phyloP scores from a whole-genome alignment of 2,329 filamentous ascomycete genomes.

The Claviceps monticola region DNA sequence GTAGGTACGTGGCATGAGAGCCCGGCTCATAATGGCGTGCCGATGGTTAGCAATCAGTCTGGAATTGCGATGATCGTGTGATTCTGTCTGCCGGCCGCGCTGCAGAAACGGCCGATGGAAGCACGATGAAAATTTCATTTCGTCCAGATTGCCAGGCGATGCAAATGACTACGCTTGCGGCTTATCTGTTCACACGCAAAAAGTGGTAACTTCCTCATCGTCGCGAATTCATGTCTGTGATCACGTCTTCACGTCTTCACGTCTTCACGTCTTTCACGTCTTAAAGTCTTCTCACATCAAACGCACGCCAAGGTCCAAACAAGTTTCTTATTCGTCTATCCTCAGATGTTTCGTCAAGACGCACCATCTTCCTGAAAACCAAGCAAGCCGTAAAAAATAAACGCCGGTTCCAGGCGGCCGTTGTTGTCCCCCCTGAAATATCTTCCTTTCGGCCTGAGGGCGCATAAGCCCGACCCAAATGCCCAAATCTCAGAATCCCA shows the following conservation, averaged over 20 bases:
- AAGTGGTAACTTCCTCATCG: neutral
- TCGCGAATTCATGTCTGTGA: neutral
- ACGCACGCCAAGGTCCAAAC: conserved; percentile 17
- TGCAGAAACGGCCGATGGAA: too few relatives aligned
- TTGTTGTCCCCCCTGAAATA: conserved; percentile 23
- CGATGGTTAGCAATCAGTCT: too few relatives aligned
- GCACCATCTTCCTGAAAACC: conserved; percentile 28
- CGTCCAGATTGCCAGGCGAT: neutral
- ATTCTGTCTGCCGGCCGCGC: too few relatives aligned
- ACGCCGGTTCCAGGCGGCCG: conserved; percentile 32
- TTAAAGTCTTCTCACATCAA: neutral
- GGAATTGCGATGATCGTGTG: too few relatives aligned
- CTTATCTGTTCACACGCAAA: too few relatives aligned
- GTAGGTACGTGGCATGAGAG: too few relatives aligned
- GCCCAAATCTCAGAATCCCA: neutral
- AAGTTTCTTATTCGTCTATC: conserved; percentile 29
- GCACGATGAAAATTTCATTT: too few relatives aligned
- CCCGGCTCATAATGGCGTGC: too few relatives aligned
- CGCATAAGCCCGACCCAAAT: conserved; percentile 6
- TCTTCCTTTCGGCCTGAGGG: conserved; percentile 12
- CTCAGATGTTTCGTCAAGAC: conserved; percentile 28
- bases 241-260: neutral
- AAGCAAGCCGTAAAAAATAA: conserved; percentile 31
- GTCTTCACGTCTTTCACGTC: neutral
- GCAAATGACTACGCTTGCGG: neutral